Percentiles rank a stretch among this genome's conserved stretches.
phyloP scores from a whole-genome alignment of 2,329 filamentous ascomycete species.

The Aspergillus nomiae region DNA sequence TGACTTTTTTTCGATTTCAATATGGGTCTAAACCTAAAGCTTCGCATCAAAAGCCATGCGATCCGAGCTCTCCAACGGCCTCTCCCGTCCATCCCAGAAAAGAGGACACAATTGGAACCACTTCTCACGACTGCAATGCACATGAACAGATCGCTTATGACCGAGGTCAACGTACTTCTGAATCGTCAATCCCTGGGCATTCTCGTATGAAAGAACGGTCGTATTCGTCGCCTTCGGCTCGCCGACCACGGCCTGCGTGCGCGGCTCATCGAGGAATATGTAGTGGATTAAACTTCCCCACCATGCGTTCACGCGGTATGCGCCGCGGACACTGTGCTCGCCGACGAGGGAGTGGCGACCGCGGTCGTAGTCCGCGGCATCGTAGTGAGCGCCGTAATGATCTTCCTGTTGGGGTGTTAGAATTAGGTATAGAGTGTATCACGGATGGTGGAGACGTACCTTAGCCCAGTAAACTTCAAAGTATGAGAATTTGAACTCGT shows the following conservation, averaged over 20 bases:
- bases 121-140: constrained; percentile 65
- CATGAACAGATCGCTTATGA: constrained; percentile 70
- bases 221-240: constrained; percentile 73
- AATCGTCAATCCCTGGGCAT: constrained; percentile 71
- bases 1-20: not conserved
- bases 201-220: constrained; percentile 72
- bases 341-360: constrained; percentile 64
- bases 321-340: constrained; percentile 56
- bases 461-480: constrained; percentile 81
- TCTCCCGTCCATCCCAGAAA: constrained; percentile 51
- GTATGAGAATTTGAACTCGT: constrained; percentile 72
- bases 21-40: constrained; percentile 31
- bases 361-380: constrained; percentile 58
- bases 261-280: constrained; percentile 61
- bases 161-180: constrained; percentile 73
- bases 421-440: not conserved
- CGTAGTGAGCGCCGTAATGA: constrained; percentile 60
- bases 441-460: constrained; percentile 38
- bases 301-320: constrained; percentile 60
- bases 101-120: constrained; percentile 65
- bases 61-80: constrained; percentile 48
- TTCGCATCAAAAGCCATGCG: constrained; percentile 52
- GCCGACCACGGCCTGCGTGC: constrained; percentile 55
- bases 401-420: constrained; percentile 51
- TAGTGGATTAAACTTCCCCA: constrained; percentile 61